Conservation (phyloP, 78 protist species). For the Pirum gemmata region DNA sequence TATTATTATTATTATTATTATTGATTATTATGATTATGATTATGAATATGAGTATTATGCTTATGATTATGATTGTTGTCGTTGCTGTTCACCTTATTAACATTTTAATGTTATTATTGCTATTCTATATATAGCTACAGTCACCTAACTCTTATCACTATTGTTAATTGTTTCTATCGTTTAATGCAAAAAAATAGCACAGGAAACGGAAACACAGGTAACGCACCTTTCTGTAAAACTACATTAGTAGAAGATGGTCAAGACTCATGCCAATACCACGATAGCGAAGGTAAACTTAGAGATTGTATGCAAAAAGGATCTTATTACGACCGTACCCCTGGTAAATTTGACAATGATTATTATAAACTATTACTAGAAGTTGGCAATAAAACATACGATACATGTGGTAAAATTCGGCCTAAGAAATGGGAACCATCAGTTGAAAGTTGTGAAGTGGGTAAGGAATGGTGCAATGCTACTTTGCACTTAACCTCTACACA, state of each 20-base stretch:
- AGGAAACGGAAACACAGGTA: neutral
- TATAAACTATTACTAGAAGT: neutral
- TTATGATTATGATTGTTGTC: too few species aligned
- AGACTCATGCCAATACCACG: neutral
- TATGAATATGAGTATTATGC: too few species aligned
- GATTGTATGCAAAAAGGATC: neutral
- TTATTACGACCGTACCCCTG: neutral
- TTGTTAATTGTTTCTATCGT: too few species aligned
- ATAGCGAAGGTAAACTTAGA: neutral
- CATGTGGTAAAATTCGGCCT: neutral
- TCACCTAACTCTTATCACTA: too few species aligned
- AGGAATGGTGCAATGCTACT: neutral
- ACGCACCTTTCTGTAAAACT: neutral
- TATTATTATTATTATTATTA: too few species aligned
- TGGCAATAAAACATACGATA: neutral
- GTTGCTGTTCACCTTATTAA: too few species aligned
- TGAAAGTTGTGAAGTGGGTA: neutral
- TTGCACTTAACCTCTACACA: neutral
- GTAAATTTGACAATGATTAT: neutral
- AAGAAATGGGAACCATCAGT: neutral
- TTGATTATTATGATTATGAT: too few species aligned
- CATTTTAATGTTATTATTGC: too few species aligned
- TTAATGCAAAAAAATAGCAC: too few species aligned
- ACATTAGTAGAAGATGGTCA: neutral
- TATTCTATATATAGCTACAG: too few species aligned